These are phyloP conservation scores for Zalaria sp. DNA, from an alignment of 2,329 filamentous ascomycete genomes.

Conservation along the genomic window DNA sequence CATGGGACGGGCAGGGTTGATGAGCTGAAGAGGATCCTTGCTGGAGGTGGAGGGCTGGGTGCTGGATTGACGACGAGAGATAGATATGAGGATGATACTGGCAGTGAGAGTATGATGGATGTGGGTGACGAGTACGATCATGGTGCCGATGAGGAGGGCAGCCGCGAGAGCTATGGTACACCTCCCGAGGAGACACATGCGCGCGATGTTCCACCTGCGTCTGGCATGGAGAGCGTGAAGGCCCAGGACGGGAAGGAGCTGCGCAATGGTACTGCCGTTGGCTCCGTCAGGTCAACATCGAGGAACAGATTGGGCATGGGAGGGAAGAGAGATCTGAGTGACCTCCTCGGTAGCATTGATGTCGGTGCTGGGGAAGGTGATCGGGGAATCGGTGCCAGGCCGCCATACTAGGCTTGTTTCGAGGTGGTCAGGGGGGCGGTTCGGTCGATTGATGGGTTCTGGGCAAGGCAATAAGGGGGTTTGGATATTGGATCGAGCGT, in stretches of 20 bases:
- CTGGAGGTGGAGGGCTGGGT: constrained; percentile 5
- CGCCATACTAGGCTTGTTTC: background rate
- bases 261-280: background rate
- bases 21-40: constrained; percentile 31
- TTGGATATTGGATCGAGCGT: no score
- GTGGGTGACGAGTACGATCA: constrained; percentile 7
- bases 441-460: no score
- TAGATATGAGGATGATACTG: constrained; percentile 34
- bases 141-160: background rate
- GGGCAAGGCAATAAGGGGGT: no score
- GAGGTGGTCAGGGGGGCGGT: no score
- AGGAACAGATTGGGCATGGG: background rate
- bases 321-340: background rate
- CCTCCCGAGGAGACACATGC: background rate
- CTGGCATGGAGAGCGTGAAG: background rate
- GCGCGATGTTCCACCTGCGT: background rate
- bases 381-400: background rate
- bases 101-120: constrained; percentile 50
- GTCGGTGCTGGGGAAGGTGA: background rate
- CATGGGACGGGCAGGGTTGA: constrained; percentile 20
- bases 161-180: background rate
- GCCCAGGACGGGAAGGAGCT: background rate
- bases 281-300: background rate
- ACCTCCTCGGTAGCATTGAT: background rate
- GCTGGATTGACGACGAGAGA: constrained; percentile 17